Conservation (phyloP, 768 basidiomycete genomes). For the Leccinum subgranulosum region DNA sequence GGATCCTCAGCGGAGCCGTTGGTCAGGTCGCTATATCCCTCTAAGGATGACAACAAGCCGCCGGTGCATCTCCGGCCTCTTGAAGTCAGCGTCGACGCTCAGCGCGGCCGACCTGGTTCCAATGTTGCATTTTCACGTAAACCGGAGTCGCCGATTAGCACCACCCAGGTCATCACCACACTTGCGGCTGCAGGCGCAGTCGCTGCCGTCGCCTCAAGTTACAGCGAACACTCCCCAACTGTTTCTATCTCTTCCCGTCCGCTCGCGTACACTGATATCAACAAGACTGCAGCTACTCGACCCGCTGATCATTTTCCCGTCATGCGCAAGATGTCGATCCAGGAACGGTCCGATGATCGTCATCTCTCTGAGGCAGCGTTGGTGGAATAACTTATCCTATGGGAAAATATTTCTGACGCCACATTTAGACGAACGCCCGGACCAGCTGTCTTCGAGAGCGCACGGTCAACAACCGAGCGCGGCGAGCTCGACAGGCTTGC, state of each 20-base stretch:
- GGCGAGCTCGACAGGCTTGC: neutral
- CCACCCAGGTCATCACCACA: neutral
- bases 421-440: conserved; percentile 1
- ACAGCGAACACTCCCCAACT: neutral
- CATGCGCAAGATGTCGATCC: neutral
- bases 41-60: neutral
- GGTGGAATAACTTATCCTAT: neutral
- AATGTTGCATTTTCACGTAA: neutral
- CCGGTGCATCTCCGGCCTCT: neutral
- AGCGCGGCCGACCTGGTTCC: neutral
- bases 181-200: neutral
- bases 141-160: neutral
- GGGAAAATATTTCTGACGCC: neutral
- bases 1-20: neutral
- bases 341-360: neutral
- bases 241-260: neutral
- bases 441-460: neutral
- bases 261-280: neutral
- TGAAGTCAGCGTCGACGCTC: neutral
- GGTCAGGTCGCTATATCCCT: neutral
- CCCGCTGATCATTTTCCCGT: neutral
- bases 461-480: neutral
- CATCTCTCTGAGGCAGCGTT: neutral
- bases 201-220: neutral
- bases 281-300: neutral